These are phyloP conservation scores for Cyberlindnera mississippiensis DNA, from an alignment of 805 yeast genomes.

Conservation along the genomic window DNA sequence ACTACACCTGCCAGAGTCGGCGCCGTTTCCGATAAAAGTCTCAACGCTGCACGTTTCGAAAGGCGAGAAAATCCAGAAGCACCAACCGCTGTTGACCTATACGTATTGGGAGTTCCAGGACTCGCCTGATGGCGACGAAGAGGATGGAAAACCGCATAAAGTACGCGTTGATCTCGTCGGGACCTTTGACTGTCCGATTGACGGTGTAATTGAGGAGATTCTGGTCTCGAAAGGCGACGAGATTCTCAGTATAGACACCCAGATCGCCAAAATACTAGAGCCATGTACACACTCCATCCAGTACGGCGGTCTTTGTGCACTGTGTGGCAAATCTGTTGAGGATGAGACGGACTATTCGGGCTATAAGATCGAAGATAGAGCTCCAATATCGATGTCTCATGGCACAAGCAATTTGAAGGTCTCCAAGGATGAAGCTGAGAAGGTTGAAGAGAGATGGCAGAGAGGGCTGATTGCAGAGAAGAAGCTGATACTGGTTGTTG, in stretches of 20 bases:
- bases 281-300: slow-evolving; percentile 92
- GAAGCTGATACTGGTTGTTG: slow-evolving; percentile 87
- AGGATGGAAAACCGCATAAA: slow-evolving; percentile 23
- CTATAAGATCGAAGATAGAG: slow-evolving; percentile 51
- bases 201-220: slow-evolving; percentile 58
- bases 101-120: slow-evolving; percentile 44
- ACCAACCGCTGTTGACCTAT: slow-evolving; percentile 37
- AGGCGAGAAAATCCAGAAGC: slow-evolving; percentile 34
- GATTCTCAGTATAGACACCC: slow-evolving; percentile 42
- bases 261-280: slow-evolving; percentile 59
- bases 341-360: slow-evolving; percentile 75
- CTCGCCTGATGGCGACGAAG: slow-evolving; percentile 20
- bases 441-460: slow-evolving; percentile 68
- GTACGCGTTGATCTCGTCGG: slow-evolving; percentile 64
- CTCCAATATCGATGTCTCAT: slow-evolving; percentile 86
- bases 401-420: slow-evolving; percentile 81
- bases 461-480: slow-evolving; percentile 53
- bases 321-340: slow-evolving; percentile 79
- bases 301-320: slow-evolving; percentile 90
- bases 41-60: slow-evolving; percentile 30
- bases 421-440: slow-evolving; percentile 80
- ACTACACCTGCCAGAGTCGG: slow-evolving; percentile 22
- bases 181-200: slow-evolving; percentile 78
- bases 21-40: slow-evolving; percentile 38
- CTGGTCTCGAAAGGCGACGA: slow-evolving; percentile 55